Base-by-base conservation (phyloP, 331 rosid species). In the Cydonia oblonga region DNA sequence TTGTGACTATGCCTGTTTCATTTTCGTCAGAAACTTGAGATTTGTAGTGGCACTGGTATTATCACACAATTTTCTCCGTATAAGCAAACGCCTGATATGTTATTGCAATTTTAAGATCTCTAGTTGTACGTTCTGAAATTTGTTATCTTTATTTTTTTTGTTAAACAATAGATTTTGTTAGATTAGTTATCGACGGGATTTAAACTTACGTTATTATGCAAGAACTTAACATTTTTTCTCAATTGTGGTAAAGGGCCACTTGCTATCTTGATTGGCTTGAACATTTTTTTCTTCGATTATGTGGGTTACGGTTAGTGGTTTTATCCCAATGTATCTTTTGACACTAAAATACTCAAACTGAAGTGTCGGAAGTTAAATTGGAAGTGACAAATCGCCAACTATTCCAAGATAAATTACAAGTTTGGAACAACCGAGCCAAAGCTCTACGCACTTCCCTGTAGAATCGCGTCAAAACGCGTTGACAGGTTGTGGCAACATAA, bases 111-210 rank as follows among this genome's bases (percentile, higher is more conserved):
- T 12, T 18, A 49, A 18, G 9, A 49, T 19, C 59, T 53, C 24
- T 13, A 53, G 19, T 23, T 22, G 2, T 6, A 0, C 19, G 42
- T 62, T 62, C 24, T 62, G 33, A 7, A 26, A 24, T 20, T 26
- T 59, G 64, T 25, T 14, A 2, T 59, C 5, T 35, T 15, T 22
- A 4, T 54, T 9, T 9, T 9, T 9, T 35, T 9, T 1, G 4
- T 35, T 1, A 35, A 35, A 35, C 40, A 0, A 9, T 35, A 35
- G 4, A 35, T 35, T 35, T 35, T 35, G 4, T 2, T 35, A 35
- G 12, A 35, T 35, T 35, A 35, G 42, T 2, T 0, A 35, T 35
- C 1, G 12, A 9, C 1, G 3, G 1, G 0, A 0, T 35, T 35
- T 35, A 12, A 35, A 35, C 42, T 0, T 9, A 35, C 1, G 42